These are phyloP conservation scores for Mycena alexandri DNA, from an alignment of 768 basidiomycete genomes.

Conservation along the genomic window DNA sequence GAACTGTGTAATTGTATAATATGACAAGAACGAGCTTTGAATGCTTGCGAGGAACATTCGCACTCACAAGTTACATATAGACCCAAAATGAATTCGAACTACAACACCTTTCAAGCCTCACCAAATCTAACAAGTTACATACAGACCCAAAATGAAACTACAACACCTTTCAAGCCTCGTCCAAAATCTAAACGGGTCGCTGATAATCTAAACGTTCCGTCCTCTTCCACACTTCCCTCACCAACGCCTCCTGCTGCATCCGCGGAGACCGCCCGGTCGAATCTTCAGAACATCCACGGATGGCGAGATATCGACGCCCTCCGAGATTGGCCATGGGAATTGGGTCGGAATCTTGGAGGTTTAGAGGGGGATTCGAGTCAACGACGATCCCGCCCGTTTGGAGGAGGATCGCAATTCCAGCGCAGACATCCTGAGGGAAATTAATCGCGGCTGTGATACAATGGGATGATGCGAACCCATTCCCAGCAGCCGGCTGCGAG, in stretches of 20 bases:
- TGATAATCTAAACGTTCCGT: conserved; percentile 41
- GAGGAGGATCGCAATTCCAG: conserved; percentile 42
- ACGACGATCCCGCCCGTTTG: conserved; percentile 44
- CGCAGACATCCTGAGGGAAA: conserved; percentile 41
- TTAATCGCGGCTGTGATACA: neutral
- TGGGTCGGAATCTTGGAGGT: conserved; percentile 30
- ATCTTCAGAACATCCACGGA: conserved; percentile 42
- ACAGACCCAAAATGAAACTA: neutral
- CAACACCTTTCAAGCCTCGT: neutral
- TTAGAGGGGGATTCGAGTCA: conserved; percentile 41
- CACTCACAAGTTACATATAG: too few species aligned
- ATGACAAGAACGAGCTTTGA: too few species aligned
- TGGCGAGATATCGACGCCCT: conserved; percentile 40
- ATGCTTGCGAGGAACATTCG: too few species aligned
- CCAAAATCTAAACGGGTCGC: conserved; percentile 27
- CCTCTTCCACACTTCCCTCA: conserved; percentile 44
- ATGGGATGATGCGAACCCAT: conserved; percentile 36
- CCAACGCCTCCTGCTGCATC: conserved; percentile 40
- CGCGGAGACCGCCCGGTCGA: conserved; percentile 33
- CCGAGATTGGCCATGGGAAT: conserved; percentile 43
- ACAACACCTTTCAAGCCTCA: too few species aligned
- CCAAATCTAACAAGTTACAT: too few species aligned
- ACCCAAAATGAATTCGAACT: neutral
- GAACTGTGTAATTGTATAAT: too few species aligned
- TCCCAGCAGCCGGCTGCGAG: conserved; percentile 43